Evolutionary conservation across 805 yeast species (phyloP), one percentile per base, ranked within the genome.

Genomic region (Candida verbasci): DNA sequence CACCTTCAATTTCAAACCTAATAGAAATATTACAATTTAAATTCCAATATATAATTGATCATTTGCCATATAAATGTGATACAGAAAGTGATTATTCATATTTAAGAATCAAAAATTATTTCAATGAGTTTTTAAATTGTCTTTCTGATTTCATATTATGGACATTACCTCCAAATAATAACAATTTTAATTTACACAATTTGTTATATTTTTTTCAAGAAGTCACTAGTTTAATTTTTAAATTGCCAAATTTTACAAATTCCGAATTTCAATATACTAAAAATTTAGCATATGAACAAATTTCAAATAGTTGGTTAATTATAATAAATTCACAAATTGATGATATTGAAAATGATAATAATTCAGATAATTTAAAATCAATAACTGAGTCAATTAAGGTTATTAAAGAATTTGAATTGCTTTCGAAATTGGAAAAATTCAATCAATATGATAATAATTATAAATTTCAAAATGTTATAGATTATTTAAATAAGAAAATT

Each of bases 11-110:
- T 3, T 55, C 64, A 9, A 68, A 72, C 39, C 72, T 84, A 5
- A 53, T 82, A 8, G 64, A 58, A 9, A 63, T 76, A 28, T 62
- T 87, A 35, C 55, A 62, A 25, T 47, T 52, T 6, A 76, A 78
- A 48, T 60, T 74, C 32, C 53, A 67, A 15, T 52, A 50, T 4
- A 73, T 85, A 18, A 48, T 61, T 15, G 54, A 55, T 8, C 68
- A 72, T 41, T 58, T 87, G 45, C 96, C 96, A 1, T 86, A 83
- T 55, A 80, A 80, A 45, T 86, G 86, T 44, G 88, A 84, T 47
- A 67, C 72, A 8, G 67, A 73, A 24, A 76, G 83, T 31, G 95
- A 86, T 55, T 86, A 86, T 52, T 78, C 89, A 4, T 86, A 77
- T 54, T 59, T 83, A 39, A 68, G 95, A 39, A 84, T 87, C 24